Percentiles rank a stretch among this genome's conserved stretches.
Conservation (phyloP, 441 rosid species). For the Pelargonium hybrid region DNA sequence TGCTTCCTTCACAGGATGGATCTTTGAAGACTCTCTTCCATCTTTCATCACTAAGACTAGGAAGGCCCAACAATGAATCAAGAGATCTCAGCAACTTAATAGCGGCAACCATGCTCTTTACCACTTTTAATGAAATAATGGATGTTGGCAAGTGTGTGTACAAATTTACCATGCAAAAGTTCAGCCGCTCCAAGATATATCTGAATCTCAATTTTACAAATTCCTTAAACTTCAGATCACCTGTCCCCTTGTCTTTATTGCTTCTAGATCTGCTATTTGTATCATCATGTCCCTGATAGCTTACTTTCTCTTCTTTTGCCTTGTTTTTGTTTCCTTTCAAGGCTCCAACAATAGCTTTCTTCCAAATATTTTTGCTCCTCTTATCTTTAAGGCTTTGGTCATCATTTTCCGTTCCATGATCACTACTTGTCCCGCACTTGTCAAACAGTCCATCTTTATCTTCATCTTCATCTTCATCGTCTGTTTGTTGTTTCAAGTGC, state of each 20-base stretch:
- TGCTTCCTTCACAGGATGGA: background rate
- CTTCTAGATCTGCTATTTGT: too few species aligned
- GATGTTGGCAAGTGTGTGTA: background rate
- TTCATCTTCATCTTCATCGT: background rate
- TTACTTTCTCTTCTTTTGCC: background rate
- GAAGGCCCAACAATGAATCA: background rate
- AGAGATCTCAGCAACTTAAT: background rate
- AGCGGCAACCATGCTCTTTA: background rate
- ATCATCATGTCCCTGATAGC: background rate
- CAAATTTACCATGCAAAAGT: background rate
- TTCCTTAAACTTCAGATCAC: background rate
- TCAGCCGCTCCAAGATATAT: background rate
- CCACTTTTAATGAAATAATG: background rate
- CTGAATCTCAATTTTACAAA: background rate
- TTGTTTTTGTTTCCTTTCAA: background rate
- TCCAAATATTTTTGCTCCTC: background rate
- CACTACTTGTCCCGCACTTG: background rate
- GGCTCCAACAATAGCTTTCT: background rate
- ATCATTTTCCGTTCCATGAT: background rate
- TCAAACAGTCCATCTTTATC: background rate
- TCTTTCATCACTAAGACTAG: background rate
- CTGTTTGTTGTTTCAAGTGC: background rate
- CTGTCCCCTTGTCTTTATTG: background rate
- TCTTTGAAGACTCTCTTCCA: background rate
- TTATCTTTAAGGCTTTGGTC: background rate